Evolutionary conservation across 1,284 basidiomycete species (phyloP).

Genomic region (Veloporphyrellus conicus): DNA sequence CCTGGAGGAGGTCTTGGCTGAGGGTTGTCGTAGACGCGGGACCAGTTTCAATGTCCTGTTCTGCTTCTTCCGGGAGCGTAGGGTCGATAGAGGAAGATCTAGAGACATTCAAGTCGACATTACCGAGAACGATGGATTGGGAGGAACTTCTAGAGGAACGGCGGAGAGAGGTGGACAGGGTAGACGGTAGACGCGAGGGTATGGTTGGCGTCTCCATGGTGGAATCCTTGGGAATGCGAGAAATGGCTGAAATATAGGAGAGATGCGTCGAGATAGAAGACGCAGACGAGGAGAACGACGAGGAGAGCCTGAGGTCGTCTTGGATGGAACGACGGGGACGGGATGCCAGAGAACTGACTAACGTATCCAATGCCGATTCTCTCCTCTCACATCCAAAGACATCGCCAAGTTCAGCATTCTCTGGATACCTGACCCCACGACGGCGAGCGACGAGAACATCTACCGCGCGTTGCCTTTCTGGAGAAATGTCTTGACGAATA

Average conservation of each 20-base stretch:
- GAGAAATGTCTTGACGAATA: constrained; percentile 39
- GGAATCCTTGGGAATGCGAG: constrained; percentile 7
- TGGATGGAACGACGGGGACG: constrained; percentile 23
- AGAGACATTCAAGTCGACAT: constrained; percentile 26
- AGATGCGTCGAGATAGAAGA: constrained; percentile 28
- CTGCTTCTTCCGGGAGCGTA: constrained; percentile 2
- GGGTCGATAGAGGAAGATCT: constrained; percentile 21
- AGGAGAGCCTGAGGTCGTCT: constrained; percentile 10
- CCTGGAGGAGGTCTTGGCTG: constrained; percentile 32
- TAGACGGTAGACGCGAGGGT: constrained; percentile 13
- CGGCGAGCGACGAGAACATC: constrained; percentile 35
- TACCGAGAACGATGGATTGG: constrained; percentile 28
- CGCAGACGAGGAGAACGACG: constrained; percentile 22
- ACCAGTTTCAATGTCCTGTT: constrained; percentile 12
- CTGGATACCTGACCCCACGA: constrained; percentile 12
- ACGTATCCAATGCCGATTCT: constrained; percentile 18
- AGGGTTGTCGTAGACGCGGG: constrained; percentile 17
- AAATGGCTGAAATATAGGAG: constrained; percentile 13
- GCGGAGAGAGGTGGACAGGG: constrained; percentile 19
- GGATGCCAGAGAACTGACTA: constrained; percentile 24
- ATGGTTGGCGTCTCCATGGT: constrained; percentile 20
- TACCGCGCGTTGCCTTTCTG: constrained; percentile 39
- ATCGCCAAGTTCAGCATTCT: constrained; percentile 17
- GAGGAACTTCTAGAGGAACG: constrained; percentile 18
- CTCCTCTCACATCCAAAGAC: constrained; percentile 23